Evolutionary conservation across 345 rosid genomes (phyloP).

Genomic region (Aethionema arabicum): DNA sequence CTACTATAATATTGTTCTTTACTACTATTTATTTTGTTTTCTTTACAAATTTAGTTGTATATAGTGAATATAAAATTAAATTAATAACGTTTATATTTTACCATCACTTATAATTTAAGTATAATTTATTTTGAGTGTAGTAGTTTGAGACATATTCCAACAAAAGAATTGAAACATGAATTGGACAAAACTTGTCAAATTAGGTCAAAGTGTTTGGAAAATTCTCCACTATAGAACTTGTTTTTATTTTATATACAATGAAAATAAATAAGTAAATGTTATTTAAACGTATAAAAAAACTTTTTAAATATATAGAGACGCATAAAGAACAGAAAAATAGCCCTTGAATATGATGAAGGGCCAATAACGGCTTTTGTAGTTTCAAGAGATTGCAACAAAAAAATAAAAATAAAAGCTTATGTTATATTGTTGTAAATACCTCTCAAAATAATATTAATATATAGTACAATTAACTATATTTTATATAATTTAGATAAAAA

Average conservation of each 20-base stretch:
- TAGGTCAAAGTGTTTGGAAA: slow-evolving; percentile 26
- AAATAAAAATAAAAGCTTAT: too few relatives aligned
- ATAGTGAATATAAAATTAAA: too few relatives aligned
- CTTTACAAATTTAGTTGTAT: too few relatives aligned
- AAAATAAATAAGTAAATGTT: slow-evolving; percentile 2
- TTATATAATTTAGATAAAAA: slow-evolving; percentile 1
- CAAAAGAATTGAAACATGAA: slow-evolving; percentile 28
- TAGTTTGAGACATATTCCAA: slow-evolving; percentile 27
- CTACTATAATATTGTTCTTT: too few relatives aligned
- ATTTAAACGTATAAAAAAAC: not conserved
- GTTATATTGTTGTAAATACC: too few relatives aligned
- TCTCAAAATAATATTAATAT: too few relatives aligned
- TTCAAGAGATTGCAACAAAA: slow-evolving; percentile 30
- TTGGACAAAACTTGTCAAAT: slow-evolving; percentile 17
- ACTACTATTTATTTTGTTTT: too few relatives aligned
- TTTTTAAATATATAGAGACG: not conserved
- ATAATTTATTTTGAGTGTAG: slow-evolving; percentile 9
- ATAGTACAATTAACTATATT: not conserved
- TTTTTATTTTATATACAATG: not conserved
- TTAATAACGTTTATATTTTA: too few relatives aligned
- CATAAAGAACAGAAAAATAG: slow-evolving; percentile 13
- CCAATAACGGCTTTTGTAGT: slow-evolving; percentile 37
- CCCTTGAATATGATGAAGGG: slow-evolving; percentile 34
- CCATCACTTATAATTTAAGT: not conserved
- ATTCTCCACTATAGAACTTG: slow-evolving; percentile 22